Evolutionary conservation across 2,329 filamentous ascomycete genomes (phyloP).

Genomic region (Ceratocystis huliohia): DNA sequence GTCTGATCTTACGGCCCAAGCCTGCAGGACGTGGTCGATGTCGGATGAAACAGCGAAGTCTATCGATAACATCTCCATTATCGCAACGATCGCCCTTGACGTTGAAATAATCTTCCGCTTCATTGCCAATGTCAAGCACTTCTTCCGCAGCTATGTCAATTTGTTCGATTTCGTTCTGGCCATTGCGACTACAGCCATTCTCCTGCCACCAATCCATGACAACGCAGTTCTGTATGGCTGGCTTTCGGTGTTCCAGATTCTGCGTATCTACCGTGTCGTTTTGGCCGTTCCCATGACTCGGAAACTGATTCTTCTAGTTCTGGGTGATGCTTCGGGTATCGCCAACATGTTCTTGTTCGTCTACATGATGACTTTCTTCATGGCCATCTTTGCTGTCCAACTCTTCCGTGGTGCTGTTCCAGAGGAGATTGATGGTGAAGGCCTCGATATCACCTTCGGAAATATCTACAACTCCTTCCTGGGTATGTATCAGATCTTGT

Average conservation of each 20-base stretch:
- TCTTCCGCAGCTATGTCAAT: slow-evolving; percentile 62
- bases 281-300: slow-evolving; percentile 77
- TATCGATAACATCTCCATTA: slow-evolving; percentile 59
- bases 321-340: slow-evolving; percentile 85
- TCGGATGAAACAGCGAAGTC: slow-evolving; percentile 44
- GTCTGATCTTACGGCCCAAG: slow-evolving; percentile 67
- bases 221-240: slow-evolving; percentile 67
- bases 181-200: slow-evolving; percentile 69
- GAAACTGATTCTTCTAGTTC: slow-evolving; percentile 72
- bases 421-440: slow-evolving; percentile 46
- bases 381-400: slow-evolving; percentile 85
- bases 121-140: slow-evolving; percentile 63
- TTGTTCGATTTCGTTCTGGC: slow-evolving; percentile 70
- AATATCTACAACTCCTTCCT: slow-evolving; percentile 93
- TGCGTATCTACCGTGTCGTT: slow-evolving; percentile 84
- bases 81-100: slow-evolving; percentile 65
- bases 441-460: slow-evolving; percentile 63
- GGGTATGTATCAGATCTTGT: slow-evolving; percentile 94
- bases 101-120: slow-evolving; percentile 75
- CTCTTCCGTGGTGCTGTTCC: slow-evolving; percentile 82
- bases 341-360: slow-evolving; percentile 92
- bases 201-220: slow-evolving; percentile 66
- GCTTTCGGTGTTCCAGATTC: slow-evolving; percentile 84
- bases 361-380: slow-evolving; percentile 86
- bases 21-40: slow-evolving; percentile 66